These are phyloP conservation scores for Diospyros lotus DNA, from an alignment of 148 eudicot genomes.

Conservation along the genomic window DNA sequence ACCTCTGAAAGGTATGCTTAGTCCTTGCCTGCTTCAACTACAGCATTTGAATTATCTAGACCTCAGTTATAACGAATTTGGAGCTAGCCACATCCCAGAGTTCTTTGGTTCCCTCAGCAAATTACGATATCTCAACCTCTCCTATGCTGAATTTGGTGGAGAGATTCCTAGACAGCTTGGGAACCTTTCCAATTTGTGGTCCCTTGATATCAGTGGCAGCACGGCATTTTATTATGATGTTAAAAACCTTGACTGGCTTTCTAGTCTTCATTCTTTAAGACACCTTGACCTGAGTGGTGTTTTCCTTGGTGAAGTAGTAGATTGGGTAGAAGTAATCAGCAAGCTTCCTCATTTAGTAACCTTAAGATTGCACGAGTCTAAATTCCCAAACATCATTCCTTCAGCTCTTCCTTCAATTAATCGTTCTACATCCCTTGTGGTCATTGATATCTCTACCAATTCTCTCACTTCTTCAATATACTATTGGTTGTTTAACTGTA, in stretches of 20 bases:
- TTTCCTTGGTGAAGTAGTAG: neutral
- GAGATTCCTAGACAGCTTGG: neutral
- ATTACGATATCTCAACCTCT: neutral
- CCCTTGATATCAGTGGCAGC: slow-evolving; percentile 1
- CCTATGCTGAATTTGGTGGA: neutral
- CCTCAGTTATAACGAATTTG: neutral
- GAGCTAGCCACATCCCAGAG: neutral
- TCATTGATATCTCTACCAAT: neutral
- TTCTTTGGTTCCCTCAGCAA: neutral
- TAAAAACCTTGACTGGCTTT: neutral
- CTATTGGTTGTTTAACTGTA: neutral
- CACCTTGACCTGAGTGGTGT: slow-evolving; percentile 7
- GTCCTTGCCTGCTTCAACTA: neutral
- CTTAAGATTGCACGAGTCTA: neutral
- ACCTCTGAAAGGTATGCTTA: neutral
- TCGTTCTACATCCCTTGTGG: neutral
- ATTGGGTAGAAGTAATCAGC: slow-evolving; percentile 1
- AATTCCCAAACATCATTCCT: neutral
- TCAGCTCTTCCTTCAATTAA: neutral
- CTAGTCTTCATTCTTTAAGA: neutral
- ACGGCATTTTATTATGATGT: no score
- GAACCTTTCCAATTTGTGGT: neutral
- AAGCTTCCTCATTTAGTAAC: neutral
- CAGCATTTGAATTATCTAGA: neutral
- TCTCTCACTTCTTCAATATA: neutral